Evolutionary conservation across 108 stramenopile genomes (phyloP).

Genomic region (Pseudonitzschia delicatissima): DNA sequence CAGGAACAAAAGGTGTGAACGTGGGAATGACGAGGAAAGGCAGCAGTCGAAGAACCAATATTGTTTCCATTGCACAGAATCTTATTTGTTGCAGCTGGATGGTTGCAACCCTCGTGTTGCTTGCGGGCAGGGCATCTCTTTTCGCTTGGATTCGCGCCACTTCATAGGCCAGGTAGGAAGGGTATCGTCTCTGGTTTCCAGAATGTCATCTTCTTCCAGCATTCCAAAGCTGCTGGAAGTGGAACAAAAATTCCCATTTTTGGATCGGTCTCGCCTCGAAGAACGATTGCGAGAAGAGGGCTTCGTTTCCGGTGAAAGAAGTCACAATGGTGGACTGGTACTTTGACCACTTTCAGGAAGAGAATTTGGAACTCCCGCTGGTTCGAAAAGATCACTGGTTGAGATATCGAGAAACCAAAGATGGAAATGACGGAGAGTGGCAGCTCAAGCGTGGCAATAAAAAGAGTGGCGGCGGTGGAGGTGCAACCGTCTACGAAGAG

Average conservation of each 20-base stretch:
- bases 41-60: too few relatives aligned
- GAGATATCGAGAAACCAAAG: constrained; percentile 34
- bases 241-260: constrained; percentile 46
- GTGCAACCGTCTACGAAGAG: constrained; percentile 54
- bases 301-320: constrained; percentile 13
- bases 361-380: constrained; percentile 11
- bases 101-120: too few relatives aligned
- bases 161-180: too few relatives aligned
- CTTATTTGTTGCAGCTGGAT: too few relatives aligned
- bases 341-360: constrained; percentile 27
- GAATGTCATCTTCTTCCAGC: neutral
- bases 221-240: constrained; percentile 38
- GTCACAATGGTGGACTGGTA: constrained; percentile 47
- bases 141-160: too few relatives aligned
- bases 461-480: constrained; percentile 4
- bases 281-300: constrained; percentile 21
- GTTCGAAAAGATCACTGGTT: constrained; percentile 42
- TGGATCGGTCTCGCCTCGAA: constrained; percentile 9
- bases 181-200: neutral
- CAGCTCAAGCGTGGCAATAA: constrained; percentile 39
- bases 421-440: constrained; percentile 33
- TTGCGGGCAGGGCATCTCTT: too few relatives aligned
- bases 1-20: too few relatives aligned
- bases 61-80: too few relatives aligned
- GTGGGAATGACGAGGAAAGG: too few relatives aligned